A percentile compares a stretch with the other conserved stretches of the same genome.
phyloP scores from a whole-genome alignment of 768 basidiomycete genomes.

The Mycena capillaripes region DNA sequence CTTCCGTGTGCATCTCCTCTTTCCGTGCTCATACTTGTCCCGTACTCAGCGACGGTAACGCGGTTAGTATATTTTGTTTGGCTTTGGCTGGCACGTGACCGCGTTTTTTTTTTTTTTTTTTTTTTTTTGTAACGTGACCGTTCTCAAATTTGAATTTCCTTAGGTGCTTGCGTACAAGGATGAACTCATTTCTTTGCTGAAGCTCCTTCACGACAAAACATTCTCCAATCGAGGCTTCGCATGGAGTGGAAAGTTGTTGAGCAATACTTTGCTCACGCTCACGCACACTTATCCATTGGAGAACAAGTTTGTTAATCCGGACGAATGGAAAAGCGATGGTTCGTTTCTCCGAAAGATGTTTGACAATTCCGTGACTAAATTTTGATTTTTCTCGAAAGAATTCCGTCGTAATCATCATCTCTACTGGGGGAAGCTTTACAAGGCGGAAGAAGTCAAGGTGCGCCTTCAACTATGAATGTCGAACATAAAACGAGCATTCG shows the following conservation, averaged over 20 bases:
- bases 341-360: not conserved
- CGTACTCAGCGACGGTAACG: conserved; percentile 65
- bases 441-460: conserved; percentile 78
- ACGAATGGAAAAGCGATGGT: conserved; percentile 84
- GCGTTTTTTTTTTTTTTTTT: too few species aligned
- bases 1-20: not conserved
- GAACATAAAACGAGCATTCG: not conserved
- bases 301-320: conserved; percentile 84
- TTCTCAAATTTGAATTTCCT: not conserved
- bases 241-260: conserved; percentile 84
- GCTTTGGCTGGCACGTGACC: not conserved
- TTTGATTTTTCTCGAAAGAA: conserved; percentile 55
- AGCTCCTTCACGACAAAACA: conserved; percentile 76
- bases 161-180: conserved; percentile 77
- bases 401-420: conserved; percentile 78
- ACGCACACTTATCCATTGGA: conserved; percentile 88
- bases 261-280: conserved; percentile 78
- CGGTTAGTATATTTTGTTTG: conserved; percentile 55
- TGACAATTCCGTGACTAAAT: not conserved
- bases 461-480: conserved; percentile 25
- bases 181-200: conserved; percentile 71
- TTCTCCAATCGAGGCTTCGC: conserved; percentile 87
- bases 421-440: conserved; percentile 87
- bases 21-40: not conserved
- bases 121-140: too few species aligned